Percentiles rank a stretch among this genome's conserved stretches.
Conservation (phyloP, 1,139 yeast species). For the Kodamaea arcana region DNA sequence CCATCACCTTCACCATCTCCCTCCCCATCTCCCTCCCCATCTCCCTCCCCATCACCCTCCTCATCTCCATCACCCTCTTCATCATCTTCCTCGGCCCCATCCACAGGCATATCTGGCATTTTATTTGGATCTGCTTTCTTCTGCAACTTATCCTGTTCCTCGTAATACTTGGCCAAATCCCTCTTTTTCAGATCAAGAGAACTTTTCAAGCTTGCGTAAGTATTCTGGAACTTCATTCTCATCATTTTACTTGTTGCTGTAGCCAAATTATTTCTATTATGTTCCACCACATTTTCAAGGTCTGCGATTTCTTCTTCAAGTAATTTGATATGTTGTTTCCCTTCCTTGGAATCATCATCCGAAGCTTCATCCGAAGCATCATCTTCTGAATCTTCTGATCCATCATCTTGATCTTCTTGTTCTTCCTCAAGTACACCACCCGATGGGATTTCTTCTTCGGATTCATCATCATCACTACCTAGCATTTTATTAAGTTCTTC, state of each 20-base stretch:
- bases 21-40: conserved; percentile 17
- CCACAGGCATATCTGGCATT: conserved; percentile 13
- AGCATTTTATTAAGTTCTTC: conserved; percentile 42
- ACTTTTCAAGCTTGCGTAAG: conserved; percentile 70
- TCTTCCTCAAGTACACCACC: conserved; percentile 4
- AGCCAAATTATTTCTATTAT: conserved; percentile 68
- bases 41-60: conserved; percentile 8
- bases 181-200: conserved; percentile 81
- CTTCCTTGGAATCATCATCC: conserved; percentile 29
- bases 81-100: conserved; percentile 17
- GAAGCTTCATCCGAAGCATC: conserved; percentile 27
- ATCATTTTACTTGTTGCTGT: conserved; percentile 84
- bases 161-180: conserved; percentile 47
- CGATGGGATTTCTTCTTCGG: conserved; percentile 10
- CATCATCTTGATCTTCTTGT: conserved; percentile 17
- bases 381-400: conserved; percentile 26
- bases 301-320: conserved; percentile 84
- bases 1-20: conserved; percentile 17
- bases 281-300: conserved; percentile 71
- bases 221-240: conserved; percentile 82
- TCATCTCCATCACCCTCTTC: conserved; percentile 17
- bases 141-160: conserved; percentile 21
- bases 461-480: conserved; percentile 19
- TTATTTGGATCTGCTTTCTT: conserved; percentile 15
- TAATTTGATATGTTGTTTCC: conserved; percentile 68